Evolutionary conservation across 306 rosid genomes (phyloP).

Genomic region (Abrus pulchellus): DNA sequence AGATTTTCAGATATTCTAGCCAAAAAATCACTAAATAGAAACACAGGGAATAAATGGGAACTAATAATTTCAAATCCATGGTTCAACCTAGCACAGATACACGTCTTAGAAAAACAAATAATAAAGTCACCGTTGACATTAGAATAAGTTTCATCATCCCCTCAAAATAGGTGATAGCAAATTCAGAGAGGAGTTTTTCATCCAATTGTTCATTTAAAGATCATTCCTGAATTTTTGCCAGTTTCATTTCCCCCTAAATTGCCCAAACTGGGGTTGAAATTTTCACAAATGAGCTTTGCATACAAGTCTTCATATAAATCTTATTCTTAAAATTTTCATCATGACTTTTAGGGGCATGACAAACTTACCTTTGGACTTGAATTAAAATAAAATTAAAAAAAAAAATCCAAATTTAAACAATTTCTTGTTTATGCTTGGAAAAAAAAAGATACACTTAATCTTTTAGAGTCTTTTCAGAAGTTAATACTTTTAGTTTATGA

Average conservation of each 20-base stretch:
- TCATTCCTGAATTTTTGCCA: slow-evolving; percentile 5
- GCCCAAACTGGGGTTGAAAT: slow-evolving; percentile 10
- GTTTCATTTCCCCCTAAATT: slow-evolving; percentile 21
- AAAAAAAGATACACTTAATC: background rate
- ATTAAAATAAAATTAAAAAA: background rate
- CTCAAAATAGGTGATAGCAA: background rate
- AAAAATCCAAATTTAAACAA: background rate
- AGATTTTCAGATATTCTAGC: slow-evolving; percentile 31
- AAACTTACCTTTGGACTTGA: slow-evolving; percentile 14
- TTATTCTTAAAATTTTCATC: background rate
- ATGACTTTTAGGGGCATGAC: background rate
- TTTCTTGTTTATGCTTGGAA: background rate
- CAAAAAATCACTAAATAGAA: slow-evolving; percentile 34
- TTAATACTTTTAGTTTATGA: background rate
- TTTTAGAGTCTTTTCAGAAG: background rate
- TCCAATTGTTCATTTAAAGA: slow-evolving; percentile 28
- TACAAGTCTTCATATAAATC: slow-evolving; percentile 13
- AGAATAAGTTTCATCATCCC: slow-evolving; percentile 5
- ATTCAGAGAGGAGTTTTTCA: slow-evolving; percentile 9
- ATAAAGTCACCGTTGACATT: slow-evolving; percentile 25
- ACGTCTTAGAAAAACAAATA: slow-evolving; percentile 3
- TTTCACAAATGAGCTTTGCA: slow-evolving; percentile 23
- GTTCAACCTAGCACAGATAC: slow-evolving; percentile 33
- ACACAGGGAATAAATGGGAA: slow-evolving; percentile 23
- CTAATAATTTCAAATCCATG: slow-evolving; percentile 27